Base-by-base conservation (phyloP, 805 yeast genomes). In the Candida coquimbonensis region DNA sequence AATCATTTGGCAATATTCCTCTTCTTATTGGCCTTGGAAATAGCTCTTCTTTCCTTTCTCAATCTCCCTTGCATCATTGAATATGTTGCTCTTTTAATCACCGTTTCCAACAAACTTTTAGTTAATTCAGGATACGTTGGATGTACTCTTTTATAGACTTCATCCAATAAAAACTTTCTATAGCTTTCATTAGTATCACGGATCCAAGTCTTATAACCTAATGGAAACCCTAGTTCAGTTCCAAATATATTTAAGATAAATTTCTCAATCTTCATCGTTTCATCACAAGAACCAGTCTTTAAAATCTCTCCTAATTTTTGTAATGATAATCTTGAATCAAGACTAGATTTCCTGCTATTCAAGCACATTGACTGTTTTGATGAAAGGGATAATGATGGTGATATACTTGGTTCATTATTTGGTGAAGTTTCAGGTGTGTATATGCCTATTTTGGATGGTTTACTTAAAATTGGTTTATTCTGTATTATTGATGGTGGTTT, bases 151-250 rank as follows among this genome's bases (percentile, higher is more conserved):
- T 56, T 54, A 54, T 73, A 67, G 41, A 88, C 69, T 42, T 70
- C 65, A 25, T 69, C 69, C 25, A 85, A 65, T 38, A 81, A 64
- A 6, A 62, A 54, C 11, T 61, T 61, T 37, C 96, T 70, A 50
- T 75, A 74, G 5, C 62, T 65, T 43, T 70, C 73, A 1, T 75
- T 70, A 0, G 93, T 84, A 56, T 84, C 96, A 51, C 95, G 72
- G 38, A 86, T 81, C 96, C 96, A 88, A 0, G 95, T 85, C 56
- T 78, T 77, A 50, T 78, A 75, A 6, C 96, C 96, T 27, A 88
- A 61, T 27, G 82, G 80, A 63, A 86, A 87, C 5, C 83, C 81
- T 44, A 87, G 71, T 17, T 75, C 78, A 37, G 73, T 68, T 38
- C 71, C 74, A 49, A 82, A 73, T 36, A 81, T 70, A 39, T 70